Conservation (phyloP, 306 rosid genomes). For the Hylodesmum podocarpum region DNA sequence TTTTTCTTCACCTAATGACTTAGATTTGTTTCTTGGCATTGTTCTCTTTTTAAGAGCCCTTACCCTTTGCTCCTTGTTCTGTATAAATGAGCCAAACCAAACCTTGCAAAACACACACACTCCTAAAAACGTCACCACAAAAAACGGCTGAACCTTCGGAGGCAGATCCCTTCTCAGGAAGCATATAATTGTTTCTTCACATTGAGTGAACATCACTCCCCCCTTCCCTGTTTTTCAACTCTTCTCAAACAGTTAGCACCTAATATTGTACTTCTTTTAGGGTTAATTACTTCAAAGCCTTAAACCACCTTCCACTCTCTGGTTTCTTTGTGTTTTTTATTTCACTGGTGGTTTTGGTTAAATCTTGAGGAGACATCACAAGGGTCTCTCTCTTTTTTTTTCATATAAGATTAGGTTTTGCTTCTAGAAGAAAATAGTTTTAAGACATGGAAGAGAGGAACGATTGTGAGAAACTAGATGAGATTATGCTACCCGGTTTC, state of each 20-base stretch:
- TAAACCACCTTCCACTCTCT: neutral
- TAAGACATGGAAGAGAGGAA: slow-evolving; percentile 35
- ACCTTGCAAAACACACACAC: slow-evolving; percentile 51
- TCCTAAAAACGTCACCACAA: slow-evolving; percentile 68
- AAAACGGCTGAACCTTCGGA: slow-evolving; percentile 98
- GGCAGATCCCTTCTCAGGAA: slow-evolving; percentile 71
- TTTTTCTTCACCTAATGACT: slow-evolving; percentile 28
- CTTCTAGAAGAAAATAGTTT: slow-evolving; percentile 5
- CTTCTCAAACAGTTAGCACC: neutral
- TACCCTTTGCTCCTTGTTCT: slow-evolving; percentile 33
- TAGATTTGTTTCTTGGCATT: slow-evolving; percentile 44
- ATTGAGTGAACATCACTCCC: slow-evolving; percentile 42
- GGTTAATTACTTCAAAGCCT: slow-evolving; percentile 16
- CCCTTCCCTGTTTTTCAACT: slow-evolving; percentile 9
- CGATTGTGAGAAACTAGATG: slow-evolving; percentile 64
- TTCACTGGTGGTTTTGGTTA: neutral
- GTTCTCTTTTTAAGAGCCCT: slow-evolving; percentile 41
- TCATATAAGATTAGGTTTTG: neutral
- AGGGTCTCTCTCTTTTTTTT: neutral
- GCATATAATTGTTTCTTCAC: slow-evolving; percentile 70
- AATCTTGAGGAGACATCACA: slow-evolving; percentile 3
- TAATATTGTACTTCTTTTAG: slow-evolving; percentile 12
- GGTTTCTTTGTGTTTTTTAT: neutral
- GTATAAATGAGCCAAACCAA: slow-evolving; percentile 21
- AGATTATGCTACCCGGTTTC: slow-evolving; percentile 87